These are phyloP conservation scores for Aspergillus flavus DNA, from an alignment of 2,329 filamentous ascomycete genomes.

Conservation along the genomic window DNA sequence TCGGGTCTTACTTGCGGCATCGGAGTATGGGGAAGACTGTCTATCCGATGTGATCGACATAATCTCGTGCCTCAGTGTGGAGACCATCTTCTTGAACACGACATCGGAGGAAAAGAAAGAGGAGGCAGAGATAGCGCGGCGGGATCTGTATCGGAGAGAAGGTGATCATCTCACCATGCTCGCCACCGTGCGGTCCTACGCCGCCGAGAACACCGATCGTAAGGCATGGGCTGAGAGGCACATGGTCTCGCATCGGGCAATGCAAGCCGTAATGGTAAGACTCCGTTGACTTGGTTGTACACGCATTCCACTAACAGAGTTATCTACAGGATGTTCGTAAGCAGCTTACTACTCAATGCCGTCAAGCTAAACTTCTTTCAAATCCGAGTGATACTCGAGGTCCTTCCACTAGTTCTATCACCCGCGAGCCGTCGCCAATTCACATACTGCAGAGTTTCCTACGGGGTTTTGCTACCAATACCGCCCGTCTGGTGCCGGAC, in stretches of 20 bases:
- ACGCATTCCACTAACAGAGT: conserved; percentile 3
- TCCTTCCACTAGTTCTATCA: conserved; percentile 13
- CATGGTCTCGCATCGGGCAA: conserved; percentile 63
- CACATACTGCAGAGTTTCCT: conserved; percentile 62
- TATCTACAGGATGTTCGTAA: conserved; percentile 59
- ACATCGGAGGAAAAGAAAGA: conserved; percentile 63
- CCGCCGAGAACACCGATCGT: conserved; percentile 59
- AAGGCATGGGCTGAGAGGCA: conserved; percentile 63
- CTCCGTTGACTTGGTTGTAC: background rate
- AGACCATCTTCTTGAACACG: conserved; percentile 64
- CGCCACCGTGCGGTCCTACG: conserved; percentile 62
- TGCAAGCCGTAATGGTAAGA: conserved; percentile 64
- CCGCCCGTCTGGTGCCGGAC: conserved; percentile 61
- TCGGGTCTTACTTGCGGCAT: conserved; percentile 79
- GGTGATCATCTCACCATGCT: conserved; percentile 67
- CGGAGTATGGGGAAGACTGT: conserved; percentile 70
- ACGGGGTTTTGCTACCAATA: conserved; percentile 62
- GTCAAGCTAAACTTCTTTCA: conserved; percentile 48
- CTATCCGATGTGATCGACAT: conserved; percentile 84
- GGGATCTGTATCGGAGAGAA: conserved; percentile 60
- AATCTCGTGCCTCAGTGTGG: conserved; percentile 66
- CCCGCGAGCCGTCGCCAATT: conserved; percentile 44
- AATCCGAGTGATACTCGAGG: conserved; percentile 22
- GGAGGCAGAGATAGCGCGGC: conserved; percentile 57
- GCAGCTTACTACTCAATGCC: conserved; percentile 60